Conservation (phyloP, 257 asterid genomes). For the Ophiorrhiza pumila region DNA sequence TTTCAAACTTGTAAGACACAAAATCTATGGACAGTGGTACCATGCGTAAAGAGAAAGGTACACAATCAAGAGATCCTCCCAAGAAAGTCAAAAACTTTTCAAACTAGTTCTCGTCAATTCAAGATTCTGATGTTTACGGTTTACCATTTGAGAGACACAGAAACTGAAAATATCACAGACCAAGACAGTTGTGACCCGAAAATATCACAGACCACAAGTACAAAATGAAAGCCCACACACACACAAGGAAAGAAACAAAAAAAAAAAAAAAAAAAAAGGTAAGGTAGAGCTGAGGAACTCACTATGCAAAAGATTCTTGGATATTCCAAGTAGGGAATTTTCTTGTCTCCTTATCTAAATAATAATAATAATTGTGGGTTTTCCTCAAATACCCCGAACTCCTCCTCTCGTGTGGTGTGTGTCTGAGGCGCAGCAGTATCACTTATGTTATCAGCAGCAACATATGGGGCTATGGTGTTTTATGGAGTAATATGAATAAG, state of each 20-base stretch:
- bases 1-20: constrained; percentile 3
- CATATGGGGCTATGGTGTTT: constrained; percentile 10
- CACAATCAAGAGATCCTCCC: constrained; percentile 25
- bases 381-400: constrained; percentile 17
- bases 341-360: constrained; percentile 4
- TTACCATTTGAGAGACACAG: constrained; percentile 4
- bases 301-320: constrained; percentile 57
- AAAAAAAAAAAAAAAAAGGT: constrained; percentile 15
- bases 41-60: constrained; percentile 3
- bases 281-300: constrained; percentile 30
- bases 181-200: constrained; percentile 12
- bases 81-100: constrained; percentile 20
- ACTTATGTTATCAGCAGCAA: constrained; percentile 35
- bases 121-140: constrained; percentile 24
- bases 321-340: constrained; percentile 47
- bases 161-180: not conserved
- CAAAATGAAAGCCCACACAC: constrained; percentile 16
- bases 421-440: constrained; percentile 33
- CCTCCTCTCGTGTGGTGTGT: constrained; percentile 34
- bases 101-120: constrained; percentile 19
- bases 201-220: constrained; percentile 10
- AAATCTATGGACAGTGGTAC: too few species aligned
- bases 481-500: too few species aligned
- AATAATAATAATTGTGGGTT: constrained; percentile 4
- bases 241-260: constrained; percentile 19